phyloP scores from a whole-genome alignment of 169 alveolate genomes.

The Plasmodium vivax region DNA sequence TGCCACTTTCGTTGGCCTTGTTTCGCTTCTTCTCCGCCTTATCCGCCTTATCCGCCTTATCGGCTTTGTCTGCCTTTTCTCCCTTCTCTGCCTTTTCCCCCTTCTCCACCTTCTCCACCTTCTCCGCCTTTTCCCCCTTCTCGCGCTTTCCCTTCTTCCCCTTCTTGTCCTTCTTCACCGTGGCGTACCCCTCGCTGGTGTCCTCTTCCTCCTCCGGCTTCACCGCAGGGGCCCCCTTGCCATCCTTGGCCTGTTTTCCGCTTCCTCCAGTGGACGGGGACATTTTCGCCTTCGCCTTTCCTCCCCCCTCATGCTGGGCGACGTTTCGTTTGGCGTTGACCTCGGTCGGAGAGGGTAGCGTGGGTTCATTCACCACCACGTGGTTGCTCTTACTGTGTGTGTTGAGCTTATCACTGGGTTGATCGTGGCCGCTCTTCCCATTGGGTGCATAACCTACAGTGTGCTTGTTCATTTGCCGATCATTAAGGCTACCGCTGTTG shows the following conservation, averaged over 20 bases:
- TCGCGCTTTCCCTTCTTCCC: not conserved
- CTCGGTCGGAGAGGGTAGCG: not conserved
- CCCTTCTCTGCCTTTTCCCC: not conserved
- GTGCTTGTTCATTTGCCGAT: not conserved
- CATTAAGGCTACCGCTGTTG: not conserved
- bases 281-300: not conserved
- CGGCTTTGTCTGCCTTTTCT: too few relatives aligned
- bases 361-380: not conserved
- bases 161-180: conserved; percentile 3
- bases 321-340: not conserved
- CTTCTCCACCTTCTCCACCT: not conserved
- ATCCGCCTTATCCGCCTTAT: too few relatives aligned
- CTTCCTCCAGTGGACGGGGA: not conserved
- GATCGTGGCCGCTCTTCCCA: not conserved
- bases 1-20: not conserved
- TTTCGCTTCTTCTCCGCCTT: not conserved
- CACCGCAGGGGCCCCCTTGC: not conserved
- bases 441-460: not conserved
- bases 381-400: not conserved
- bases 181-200: not conserved
- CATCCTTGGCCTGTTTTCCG: conserved; percentile 8
- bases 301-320: not conserved
- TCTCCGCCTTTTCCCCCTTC: not conserved
- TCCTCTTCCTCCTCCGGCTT: not conserved
- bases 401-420: not conserved